Percentiles rank a stretch among this genome's conserved stretches.
Conservation (phyloP, 139 green algal species). For the Volvox africanus region DNA sequence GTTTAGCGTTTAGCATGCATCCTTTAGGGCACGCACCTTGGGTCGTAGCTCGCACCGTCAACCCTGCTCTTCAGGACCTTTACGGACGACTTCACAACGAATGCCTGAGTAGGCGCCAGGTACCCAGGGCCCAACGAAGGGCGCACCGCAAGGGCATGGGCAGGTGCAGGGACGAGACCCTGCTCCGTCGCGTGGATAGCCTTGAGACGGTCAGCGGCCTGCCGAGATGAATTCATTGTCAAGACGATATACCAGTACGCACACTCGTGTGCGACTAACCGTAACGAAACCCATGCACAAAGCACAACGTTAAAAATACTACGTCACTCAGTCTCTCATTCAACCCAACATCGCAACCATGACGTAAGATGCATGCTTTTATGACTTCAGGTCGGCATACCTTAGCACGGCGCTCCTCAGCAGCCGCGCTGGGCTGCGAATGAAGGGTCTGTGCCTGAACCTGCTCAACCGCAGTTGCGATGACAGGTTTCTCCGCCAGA, state of each 20-base stretch:
- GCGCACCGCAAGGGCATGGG: background rate
- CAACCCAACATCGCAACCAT: too few species aligned
- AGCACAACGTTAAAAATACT: too few species aligned
- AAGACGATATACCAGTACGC: too few species aligned
- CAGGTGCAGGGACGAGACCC: background rate
- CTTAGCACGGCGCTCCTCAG: slow-evolving; percentile 36
- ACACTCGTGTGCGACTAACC: too few species aligned
- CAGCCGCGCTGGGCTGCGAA: background rate
- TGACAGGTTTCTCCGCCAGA: background rate
- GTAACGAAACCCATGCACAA: too few species aligned
- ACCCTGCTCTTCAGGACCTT: slow-evolving; percentile 25
- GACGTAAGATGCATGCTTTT: too few species aligned
- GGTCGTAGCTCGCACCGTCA: background rate
- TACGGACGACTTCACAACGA: background rate
- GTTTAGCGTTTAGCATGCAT: background rate
- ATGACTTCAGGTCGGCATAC: background rate
- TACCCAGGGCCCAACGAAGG: background rate
- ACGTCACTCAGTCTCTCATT: too few species aligned
- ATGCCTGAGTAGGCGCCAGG: slow-evolving; percentile 9
- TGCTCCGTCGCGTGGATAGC: slow-evolving; percentile 33
- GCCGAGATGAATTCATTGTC: too few species aligned
- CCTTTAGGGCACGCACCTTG: background rate
- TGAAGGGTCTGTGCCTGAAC: background rate
- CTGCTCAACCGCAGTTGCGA: background rate
- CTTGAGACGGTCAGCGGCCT: slow-evolving; percentile 38